These are phyloP conservation scores for Crithidia bombi DNA, from an alignment of 208 protist genomes.

Conservation along the genomic window DNA sequence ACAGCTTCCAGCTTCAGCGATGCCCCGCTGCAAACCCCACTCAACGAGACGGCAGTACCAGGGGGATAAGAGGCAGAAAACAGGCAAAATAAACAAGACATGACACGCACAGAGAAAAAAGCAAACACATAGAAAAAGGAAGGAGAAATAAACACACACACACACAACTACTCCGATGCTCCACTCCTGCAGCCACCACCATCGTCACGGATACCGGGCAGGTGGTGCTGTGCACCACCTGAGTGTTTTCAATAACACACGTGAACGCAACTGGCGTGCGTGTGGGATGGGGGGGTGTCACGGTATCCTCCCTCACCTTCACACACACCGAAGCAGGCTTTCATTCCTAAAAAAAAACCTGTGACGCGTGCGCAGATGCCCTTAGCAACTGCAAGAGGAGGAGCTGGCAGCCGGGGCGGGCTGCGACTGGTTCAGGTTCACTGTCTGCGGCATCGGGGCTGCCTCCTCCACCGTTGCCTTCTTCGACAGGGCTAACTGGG, in stretches of 20 bases:
- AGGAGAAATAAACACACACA: background rate
- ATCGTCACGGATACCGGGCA: too few species aligned
- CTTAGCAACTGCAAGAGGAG: constrained; percentile 28
- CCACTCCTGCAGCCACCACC: background rate
- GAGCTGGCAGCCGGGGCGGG: constrained; percentile 33
- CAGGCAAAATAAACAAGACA: constrained; percentile 7
- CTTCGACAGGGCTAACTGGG: constrained; percentile 70
- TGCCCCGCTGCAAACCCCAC: too few species aligned
- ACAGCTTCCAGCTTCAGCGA: too few species aligned
- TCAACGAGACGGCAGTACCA: too few species aligned
- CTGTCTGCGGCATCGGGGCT: constrained; percentile 62
- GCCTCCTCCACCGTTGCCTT: constrained; percentile 65
- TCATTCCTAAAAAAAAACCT: too few species aligned
- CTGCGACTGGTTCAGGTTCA: constrained; percentile 62
- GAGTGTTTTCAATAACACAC: too few species aligned
- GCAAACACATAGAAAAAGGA: background rate
- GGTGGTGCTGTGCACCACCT: too few species aligned
- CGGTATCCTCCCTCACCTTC: too few species aligned
- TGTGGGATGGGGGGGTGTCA: too few species aligned
- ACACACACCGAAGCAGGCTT: too few species aligned
- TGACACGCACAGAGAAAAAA: background rate
- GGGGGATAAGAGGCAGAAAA: background rate
- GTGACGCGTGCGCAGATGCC: too few species aligned
- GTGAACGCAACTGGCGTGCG: too few species aligned
- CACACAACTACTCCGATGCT: background rate